Evolutionary conservation across 2,329 filamentous ascomycete genomes (phyloP), one percentile per base, ranked within the genome.

Genomic region (Pseudopyrenochaeta lycopersici): DNA sequence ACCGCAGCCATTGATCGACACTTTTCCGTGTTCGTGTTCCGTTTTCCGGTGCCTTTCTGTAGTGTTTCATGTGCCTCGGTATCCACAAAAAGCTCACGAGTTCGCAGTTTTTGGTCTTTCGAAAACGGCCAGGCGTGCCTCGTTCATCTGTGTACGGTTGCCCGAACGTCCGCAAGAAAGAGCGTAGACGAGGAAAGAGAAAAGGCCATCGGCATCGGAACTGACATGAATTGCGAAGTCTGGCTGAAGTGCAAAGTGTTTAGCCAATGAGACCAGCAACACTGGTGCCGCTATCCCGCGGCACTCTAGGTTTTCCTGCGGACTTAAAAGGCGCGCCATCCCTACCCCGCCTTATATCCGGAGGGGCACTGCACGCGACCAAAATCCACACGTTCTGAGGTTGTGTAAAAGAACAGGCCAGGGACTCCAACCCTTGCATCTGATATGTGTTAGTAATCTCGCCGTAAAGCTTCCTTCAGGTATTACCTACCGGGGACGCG

Each of bases 261-360:
- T 23, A 18, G 36, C 36, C 36, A 39, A 39, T 39, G 18, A 21
- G 23, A 27, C 23, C 4, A 39, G 11, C 3, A 39, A 14, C 14
- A 23, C 17, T 14, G 36, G n/a, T 39, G 36, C 18, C 36, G 36
- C 9, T 27, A 27, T 35, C 6, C 32, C 29, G 32, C 14, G 14
- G 32, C 14, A 32, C 27, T 21, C 18, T n/a, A 21, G 15, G 9
- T 32, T 50, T 45, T 38, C 21, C 39, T 27, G 47, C 47, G 47
- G 47, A 36, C 31, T 44, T 40, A 43, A n/a, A n/a, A 38, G 7
- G 41, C 33, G 32, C 32, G 7, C n/a, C 18, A 14, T 23, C 4
- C 6, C 1, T 23, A n/a, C 47, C 47, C 40, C 47, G 32, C 47
- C 7, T 39, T 50, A 50, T 50, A 30, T 31, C 47, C 47, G 47